Percentiles rank a stretch among this genome's conserved stretches.
Conservation (phyloP, 768 basidiomycete genomes). For the Tulasnella sp. region DNA sequence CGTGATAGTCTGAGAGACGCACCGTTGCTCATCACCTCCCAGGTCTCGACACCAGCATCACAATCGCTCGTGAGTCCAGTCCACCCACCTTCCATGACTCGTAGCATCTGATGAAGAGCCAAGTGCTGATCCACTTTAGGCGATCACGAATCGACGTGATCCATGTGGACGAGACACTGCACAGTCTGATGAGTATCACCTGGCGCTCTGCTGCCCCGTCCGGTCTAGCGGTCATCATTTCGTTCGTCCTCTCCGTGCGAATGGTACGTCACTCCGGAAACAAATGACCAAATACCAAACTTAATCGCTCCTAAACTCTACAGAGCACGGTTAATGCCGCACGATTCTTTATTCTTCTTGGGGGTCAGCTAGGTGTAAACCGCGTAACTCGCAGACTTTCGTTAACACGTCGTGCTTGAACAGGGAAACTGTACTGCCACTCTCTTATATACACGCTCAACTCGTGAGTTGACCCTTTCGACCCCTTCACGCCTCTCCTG, state of each 20-base stretch:
- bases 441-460: not conserved
- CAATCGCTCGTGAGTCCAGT: not conserved
- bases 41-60: not conserved
- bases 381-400: not conserved
- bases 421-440: slow-evolving; percentile 6
- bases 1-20: not conserved
- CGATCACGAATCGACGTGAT: not conserved
- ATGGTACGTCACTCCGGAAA: not conserved
- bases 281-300: not conserved
- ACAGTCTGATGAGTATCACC: not conserved
- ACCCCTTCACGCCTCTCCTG: not conserved
- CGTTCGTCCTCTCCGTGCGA: not conserved
- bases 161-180: not conserved
- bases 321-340: not conserved
- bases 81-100: not conserved
- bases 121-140: not conserved
- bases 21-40: not conserved
- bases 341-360: not conserved
- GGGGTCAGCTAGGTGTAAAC: not conserved
- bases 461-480: not conserved
- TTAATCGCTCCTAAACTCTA: not conserved
- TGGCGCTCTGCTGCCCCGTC: slow-evolving; percentile 1
- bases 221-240: not conserved
- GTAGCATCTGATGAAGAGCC: not conserved
- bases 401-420: not conserved